Conservation (phyloP, 805 yeast species). For the Lipomyces yamanashiensis region DNA sequence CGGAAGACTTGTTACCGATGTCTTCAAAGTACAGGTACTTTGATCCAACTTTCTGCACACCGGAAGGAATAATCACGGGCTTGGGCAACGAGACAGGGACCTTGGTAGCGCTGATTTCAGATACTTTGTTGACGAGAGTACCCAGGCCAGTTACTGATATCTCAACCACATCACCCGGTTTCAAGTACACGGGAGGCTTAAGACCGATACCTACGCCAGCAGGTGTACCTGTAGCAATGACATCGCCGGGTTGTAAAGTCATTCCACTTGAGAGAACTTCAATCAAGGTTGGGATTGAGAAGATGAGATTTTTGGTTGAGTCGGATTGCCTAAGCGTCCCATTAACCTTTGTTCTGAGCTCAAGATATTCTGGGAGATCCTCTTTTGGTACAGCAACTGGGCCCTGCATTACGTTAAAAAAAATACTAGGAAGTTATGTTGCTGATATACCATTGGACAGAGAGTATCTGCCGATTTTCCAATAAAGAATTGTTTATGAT, state of each 20-base stretch:
- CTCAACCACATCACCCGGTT: slow-evolving; percentile 52
- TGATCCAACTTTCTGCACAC: slow-evolving; percentile 16
- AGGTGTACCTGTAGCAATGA: slow-evolving; percentile 62
- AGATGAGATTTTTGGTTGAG: slow-evolving; percentile 55
- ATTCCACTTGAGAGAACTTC: slow-evolving; percentile 56
- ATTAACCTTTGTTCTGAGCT: slow-evolving; percentile 51
- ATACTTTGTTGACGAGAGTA: slow-evolving; percentile 18
- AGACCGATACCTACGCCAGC: slow-evolving; percentile 58
- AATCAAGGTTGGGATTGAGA: slow-evolving; percentile 50
- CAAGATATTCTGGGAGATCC: slow-evolving; percentile 44
- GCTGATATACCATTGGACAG: slow-evolving; percentile 24
- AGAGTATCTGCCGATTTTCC: slow-evolving; percentile 29
- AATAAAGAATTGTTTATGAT: slow-evolving; percentile 28
- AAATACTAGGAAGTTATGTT: neutral
- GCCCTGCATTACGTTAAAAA: slow-evolving; percentile 8
- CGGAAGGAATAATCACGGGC: slow-evolving; percentile 2
- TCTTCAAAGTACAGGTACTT: slow-evolving; percentile 27
- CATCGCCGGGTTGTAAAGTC: slow-evolving; percentile 57
- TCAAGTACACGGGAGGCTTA: slow-evolving; percentile 50
- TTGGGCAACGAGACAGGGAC: neutral
- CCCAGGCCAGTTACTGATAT: slow-evolving; percentile 39
- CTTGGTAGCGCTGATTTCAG: neutral
- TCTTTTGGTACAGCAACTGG: slow-evolving; percentile 31
- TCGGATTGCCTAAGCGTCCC: slow-evolving; percentile 55
- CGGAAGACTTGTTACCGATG: slow-evolving; percentile 17